These are phyloP conservation scores for Kwoniella heveanensis DNA, from an alignment of 768 basidiomycete genomes.

Conservation along the genomic window DNA sequence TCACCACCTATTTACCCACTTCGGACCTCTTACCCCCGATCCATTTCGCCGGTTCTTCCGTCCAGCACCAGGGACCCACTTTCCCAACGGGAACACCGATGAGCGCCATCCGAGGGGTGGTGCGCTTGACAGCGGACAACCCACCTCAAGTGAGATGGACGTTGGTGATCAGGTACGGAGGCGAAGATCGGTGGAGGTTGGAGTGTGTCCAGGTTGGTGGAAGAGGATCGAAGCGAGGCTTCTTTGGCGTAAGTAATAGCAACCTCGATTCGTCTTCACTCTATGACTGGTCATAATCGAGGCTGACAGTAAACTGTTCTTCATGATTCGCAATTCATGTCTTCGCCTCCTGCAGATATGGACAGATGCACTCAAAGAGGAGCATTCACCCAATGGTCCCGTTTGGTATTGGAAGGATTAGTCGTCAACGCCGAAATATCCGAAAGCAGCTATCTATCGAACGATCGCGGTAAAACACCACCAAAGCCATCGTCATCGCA, in stretches of 20 bases:
- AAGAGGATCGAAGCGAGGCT: constrained; percentile 43
- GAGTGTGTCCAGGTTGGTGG: constrained; percentile 54
- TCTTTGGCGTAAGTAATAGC: constrained; percentile 49
- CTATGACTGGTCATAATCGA: neutral
- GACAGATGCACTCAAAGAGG: constrained; percentile 43
- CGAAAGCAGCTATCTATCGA: too few relatives aligned
- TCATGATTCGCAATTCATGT: too few relatives aligned
- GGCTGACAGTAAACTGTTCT: constrained; percentile 7
- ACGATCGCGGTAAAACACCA: too few relatives aligned
- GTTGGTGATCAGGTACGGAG: constrained; percentile 50
- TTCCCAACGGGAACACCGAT: constrained; percentile 22
- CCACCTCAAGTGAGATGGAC: constrained; percentile 54
- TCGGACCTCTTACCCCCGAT: constrained; percentile 43
- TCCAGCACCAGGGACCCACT: constrained; percentile 19
- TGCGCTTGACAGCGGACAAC: constrained; percentile 46
- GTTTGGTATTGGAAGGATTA: constrained; percentile 47
- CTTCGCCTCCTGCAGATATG: constrained; percentile 40
- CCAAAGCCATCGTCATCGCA: too few relatives aligned
- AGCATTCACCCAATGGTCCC: constrained; percentile 49
- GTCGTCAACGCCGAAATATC: too few relatives aligned
- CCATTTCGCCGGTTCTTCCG: constrained; percentile 41
- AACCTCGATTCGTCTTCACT: too few relatives aligned
- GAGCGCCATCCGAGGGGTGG: constrained; percentile 42
- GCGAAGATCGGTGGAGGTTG: constrained; percentile 51
- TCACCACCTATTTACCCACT: constrained; percentile 31